phyloP scores from a whole-genome alignment of 2,329 filamentous ascomycete genomes.

The Pestalotiopsis fici region DNA sequence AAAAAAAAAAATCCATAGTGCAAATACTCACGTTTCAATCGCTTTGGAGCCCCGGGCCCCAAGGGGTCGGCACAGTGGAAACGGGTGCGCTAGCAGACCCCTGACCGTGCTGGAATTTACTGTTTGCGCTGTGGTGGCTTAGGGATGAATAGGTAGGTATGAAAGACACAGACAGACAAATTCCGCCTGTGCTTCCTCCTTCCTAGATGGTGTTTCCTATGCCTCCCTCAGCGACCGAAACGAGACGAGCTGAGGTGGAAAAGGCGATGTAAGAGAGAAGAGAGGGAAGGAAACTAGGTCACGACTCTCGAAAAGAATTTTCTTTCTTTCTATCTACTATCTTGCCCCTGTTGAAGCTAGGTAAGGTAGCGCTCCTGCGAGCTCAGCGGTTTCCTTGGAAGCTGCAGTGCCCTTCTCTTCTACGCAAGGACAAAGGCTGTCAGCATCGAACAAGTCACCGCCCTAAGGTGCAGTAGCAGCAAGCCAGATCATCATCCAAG shows the following conservation, averaged over 20 bases:
- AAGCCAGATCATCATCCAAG: neutral
- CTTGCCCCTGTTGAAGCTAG: neutral
- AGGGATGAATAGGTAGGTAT: neutral
- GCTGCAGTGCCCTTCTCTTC: neutral
- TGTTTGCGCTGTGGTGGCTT: neutral
- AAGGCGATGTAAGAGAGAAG: neutral
- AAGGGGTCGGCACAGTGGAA: neutral
- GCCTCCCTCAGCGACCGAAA: neutral
- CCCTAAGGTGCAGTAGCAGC: conserved; percentile 1
- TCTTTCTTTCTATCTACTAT: neutral
- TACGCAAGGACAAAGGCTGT: conserved; percentile 4
- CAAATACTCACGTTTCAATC: conserved; percentile 7
- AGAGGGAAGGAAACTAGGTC: neutral
- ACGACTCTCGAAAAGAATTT: neutral
- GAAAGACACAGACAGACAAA: neutral
- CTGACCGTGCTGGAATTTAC: neutral
- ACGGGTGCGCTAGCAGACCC: conserved; percentile 6
- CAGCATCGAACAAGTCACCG: conserved; percentile 9
- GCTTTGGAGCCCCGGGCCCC: neutral
- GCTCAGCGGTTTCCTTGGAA: conserved; percentile 10
- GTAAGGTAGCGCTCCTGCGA: conserved; percentile 7
- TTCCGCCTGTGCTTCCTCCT: neutral
- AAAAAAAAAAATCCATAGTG: neutral
- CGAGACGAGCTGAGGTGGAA: neutral
- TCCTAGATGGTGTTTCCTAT: neutral